Evolutionary conservation across 2,329 filamentous ascomycete genomes (phyloP).

Genomic region (Pyrenochaeta sp.): DNA sequence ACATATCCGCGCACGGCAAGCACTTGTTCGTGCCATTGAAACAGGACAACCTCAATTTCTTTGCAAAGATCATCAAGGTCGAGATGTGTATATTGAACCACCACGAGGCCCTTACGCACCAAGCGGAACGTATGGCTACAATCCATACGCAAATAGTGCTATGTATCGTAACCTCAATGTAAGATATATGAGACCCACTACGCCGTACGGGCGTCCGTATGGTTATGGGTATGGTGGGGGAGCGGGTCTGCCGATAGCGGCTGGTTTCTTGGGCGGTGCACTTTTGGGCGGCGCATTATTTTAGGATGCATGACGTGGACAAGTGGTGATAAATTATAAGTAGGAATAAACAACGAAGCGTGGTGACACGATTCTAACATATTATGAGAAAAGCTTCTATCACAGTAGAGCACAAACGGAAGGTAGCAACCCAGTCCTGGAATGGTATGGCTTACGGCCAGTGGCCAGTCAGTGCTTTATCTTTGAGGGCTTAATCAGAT

Average conservation of each 20-base stretch:
- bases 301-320: conserved; percentile 7
- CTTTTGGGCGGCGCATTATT: conserved; percentile 44
- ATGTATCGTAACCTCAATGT: conserved; percentile 59
- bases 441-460: too few species aligned
- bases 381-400: too few species aligned
- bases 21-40: conserved; percentile 60
- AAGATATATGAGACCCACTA: conserved; percentile 58
- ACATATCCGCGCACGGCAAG: conserved; percentile 60
- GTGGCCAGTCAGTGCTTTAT: too few species aligned
- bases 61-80: conserved; percentile 62
- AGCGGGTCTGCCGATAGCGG: conserved; percentile 45
- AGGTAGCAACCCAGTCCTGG: too few species aligned
- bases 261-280: conserved; percentile 45
- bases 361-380: too few species aligned
- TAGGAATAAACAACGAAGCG: too few species aligned
- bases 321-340: not conserved
- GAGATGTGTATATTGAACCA: conserved; percentile 67
- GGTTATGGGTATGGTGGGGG: conserved; percentile 51
- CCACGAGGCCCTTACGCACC: conserved; percentile 49
- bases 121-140: conserved; percentile 52
- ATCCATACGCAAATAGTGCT: conserved; percentile 54
- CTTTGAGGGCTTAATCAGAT: too few species aligned
- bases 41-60: conserved; percentile 66
- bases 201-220: conserved; percentile 55
- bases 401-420: too few species aligned